phyloP scores from a whole-genome alignment of 345 rosid species.

The Acer negundo region DNA sequence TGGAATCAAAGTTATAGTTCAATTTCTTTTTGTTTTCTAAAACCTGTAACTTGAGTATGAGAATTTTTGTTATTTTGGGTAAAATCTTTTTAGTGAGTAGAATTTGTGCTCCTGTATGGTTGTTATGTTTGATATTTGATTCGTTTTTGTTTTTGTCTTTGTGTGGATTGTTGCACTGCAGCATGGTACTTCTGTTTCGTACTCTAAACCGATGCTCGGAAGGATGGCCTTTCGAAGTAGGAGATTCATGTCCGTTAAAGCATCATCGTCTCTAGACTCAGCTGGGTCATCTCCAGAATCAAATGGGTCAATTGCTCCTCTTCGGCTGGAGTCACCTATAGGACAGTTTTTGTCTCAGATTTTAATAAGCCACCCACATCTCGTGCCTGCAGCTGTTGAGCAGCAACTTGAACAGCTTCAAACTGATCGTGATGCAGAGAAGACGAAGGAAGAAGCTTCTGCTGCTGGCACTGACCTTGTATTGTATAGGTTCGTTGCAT shows the following conservation, averaged over 20 bases:
- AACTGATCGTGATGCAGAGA: conserved; percentile 73
- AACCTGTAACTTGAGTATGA: neutral
- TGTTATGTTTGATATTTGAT: conserved; percentile 7
- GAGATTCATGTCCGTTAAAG: conserved; percentile 52
- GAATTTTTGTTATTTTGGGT: too few species aligned
- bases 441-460: conserved; percentile 63
- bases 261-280: conserved; percentile 55
- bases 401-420: conserved; percentile 96
- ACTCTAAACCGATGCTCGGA: conserved; percentile 30
- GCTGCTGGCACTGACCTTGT: conserved; percentile 74
- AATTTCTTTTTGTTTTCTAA: neutral
- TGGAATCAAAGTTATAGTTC: neutral
- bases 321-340: conserved; percentile 81
- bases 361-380: conserved; percentile 85
- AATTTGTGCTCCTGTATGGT: too few species aligned
- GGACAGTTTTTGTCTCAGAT: conserved; percentile 93
- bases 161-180: conserved; percentile 27
- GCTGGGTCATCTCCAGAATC: conserved; percentile 52
- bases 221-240: conserved; percentile 35
- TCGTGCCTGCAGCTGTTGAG: conserved; percentile 93
- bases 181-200: conserved; percentile 35
- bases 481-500: conserved; percentile 65
- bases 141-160: neutral
- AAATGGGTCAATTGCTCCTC: conserved; percentile 56
- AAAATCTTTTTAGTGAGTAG: too few species aligned